These are phyloP conservation scores for Leccinum solheimii DNA, from an alignment of 1,284 basidiomycete genomes.

Conservation along the genomic window DNA sequence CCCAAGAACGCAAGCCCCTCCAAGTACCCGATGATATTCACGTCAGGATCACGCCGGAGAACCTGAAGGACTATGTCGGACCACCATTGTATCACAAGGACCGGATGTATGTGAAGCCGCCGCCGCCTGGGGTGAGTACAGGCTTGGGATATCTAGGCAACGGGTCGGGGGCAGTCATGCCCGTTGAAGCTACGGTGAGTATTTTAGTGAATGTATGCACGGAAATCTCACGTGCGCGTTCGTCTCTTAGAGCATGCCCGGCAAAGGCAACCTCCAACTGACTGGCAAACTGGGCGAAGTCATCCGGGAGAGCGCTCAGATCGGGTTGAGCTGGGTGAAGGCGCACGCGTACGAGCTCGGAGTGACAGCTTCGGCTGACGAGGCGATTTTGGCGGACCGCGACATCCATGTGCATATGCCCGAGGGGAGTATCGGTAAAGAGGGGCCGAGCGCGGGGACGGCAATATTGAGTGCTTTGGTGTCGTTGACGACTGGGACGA, in stretches of 20 bases:
- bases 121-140: constrained; percentile 91
- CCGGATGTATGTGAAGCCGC: constrained; percentile 78
- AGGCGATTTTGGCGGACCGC: constrained; percentile 79
- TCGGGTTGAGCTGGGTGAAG: constrained; percentile 93
- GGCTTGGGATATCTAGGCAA: constrained; percentile 96
- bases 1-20: constrained; percentile 78
- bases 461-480: constrained; percentile 92
- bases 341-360: constrained; percentile 87
- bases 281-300: constrained; percentile 99
- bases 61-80: constrained; percentile 94
- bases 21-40: constrained; percentile 79
- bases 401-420: constrained; percentile 97
- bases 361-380: constrained; percentile 70
- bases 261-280: constrained; percentile 85
- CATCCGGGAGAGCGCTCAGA: constrained; percentile 94
- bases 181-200: constrained; percentile 88
- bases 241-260: constrained; percentile 77
- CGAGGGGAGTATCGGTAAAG: constrained; percentile 80
- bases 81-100: constrained; percentile 96
- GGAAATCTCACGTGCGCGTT: neutral
- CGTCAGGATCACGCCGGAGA: constrained; percentile 82
- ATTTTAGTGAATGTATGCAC: neutral
- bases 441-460: constrained; percentile 80
- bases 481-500: constrained; percentile 83
- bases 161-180: constrained; percentile 96